A percentile compares a stretch with the other conserved stretches of the same genome.
Evolutionary conservation across 306 rosid species (phyloP).

Genomic region (Dryas alaskensis): DNA sequence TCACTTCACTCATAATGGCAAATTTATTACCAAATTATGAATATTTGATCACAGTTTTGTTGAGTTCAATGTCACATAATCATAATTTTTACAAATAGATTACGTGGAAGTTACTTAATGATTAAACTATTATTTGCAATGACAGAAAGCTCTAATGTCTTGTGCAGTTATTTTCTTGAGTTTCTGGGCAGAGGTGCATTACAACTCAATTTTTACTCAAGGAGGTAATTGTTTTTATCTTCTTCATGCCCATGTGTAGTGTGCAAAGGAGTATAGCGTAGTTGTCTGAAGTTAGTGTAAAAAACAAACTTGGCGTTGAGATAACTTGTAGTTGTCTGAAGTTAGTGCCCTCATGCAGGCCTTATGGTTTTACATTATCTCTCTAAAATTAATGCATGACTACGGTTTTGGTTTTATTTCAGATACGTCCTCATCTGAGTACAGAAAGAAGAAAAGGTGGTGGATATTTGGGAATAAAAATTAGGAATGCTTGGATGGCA

Average conservation of each 20-base stretch:
- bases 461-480: constrained; percentile 75
- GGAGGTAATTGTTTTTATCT: constrained; percentile 57
- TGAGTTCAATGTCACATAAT: neutral
- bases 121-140: neutral
- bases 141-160: neutral
- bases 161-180: constrained; percentile 77
- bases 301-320: neutral
- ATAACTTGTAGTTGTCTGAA: neutral
- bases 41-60: neutral
- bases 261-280: neutral
- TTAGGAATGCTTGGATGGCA: constrained; percentile 30
- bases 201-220: constrained; percentile 84
- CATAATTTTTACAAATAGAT: neutral
- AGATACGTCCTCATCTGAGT: constrained; percentile 55
- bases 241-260: neutral
- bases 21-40: neutral
- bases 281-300: neutral
- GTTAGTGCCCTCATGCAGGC: neutral
- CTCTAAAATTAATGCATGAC: neutral
- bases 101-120: neutral
- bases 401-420: constrained; percentile 25
- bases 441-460: constrained; percentile 73
- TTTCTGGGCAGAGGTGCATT: constrained; percentile 98
- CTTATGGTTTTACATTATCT: neutral
- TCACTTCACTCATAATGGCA: neutral